These are phyloP conservation scores for Thielaviopsis populi DNA, from an alignment of 2,329 filamentous ascomycete genomes.

Conservation along the genomic window DNA sequence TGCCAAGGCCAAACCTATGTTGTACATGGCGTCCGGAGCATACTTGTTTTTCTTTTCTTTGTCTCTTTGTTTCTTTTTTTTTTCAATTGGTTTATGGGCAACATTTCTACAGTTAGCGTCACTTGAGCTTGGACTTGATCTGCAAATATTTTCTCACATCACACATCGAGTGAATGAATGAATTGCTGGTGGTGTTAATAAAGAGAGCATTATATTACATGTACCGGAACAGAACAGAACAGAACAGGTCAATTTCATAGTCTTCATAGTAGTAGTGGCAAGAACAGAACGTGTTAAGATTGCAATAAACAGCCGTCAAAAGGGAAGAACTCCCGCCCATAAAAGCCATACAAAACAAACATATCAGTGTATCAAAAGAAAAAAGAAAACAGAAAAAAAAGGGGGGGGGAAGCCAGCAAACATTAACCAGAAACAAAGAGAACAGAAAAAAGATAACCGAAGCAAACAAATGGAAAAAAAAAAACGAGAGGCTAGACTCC, in stretches of 20 bases:
- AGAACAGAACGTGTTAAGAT: neutral
- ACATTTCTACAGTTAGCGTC: neutral
- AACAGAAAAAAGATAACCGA: neutral
- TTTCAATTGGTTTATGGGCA: neutral
- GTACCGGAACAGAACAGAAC: neutral
- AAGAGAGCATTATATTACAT: neutral
- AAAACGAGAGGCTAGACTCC: neutral
- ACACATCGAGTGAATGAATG: neutral
- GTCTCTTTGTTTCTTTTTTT: neutral
- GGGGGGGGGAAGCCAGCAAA: neutral
- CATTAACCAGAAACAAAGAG: neutral
- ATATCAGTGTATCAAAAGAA: conserved; percentile 8
- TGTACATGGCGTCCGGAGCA: conserved; percentile 7
- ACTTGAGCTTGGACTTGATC: neutral
- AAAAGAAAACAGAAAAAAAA: neutral
- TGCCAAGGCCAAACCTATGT: neutral
- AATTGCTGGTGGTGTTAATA: neutral
- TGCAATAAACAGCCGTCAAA: conserved; percentile 2
- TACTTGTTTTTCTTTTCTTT: conserved; percentile 1
- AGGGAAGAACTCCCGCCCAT: neutral
- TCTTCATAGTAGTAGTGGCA: neutral
- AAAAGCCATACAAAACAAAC: conserved; percentile 3
- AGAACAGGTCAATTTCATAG: neutral
- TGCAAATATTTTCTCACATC: neutral
- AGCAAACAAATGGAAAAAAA: conserved; percentile 8